These are phyloP conservation scores for Neurospora sp. DNA, from an alignment of 495 filamentous ascomycete species.

Conservation along the genomic window DNA sequence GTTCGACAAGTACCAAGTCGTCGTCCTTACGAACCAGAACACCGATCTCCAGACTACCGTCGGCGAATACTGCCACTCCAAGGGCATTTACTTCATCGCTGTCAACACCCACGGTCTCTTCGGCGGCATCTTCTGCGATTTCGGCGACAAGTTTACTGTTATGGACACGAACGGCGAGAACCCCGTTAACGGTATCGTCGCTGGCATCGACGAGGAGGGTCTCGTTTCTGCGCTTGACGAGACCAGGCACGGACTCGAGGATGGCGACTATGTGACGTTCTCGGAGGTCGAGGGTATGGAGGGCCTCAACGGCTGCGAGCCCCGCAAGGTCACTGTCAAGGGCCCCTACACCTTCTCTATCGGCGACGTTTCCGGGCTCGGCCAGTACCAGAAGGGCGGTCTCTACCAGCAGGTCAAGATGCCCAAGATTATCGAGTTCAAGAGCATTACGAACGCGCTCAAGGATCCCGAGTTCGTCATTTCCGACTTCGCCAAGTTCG, in stretches of 20 bases:
- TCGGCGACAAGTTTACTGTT: slow-evolving; percentile 83
- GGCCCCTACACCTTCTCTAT: slow-evolving; percentile 96
- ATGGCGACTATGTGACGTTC: slow-evolving; percentile 95
- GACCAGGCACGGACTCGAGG: slow-evolving; percentile 87
- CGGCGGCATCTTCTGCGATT: slow-evolving; percentile 94
- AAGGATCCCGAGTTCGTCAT: slow-evolving; percentile 82
- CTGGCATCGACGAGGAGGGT: slow-evolving; percentile 77
- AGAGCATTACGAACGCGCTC: slow-evolving; percentile 61
- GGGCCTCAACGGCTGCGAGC: slow-evolving; percentile 67
- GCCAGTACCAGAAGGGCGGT: slow-evolving; percentile 77
- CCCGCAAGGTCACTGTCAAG: slow-evolving; percentile 85
- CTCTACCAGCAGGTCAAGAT: slow-evolving; percentile 94
- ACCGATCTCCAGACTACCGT: slow-evolving; percentile 70
- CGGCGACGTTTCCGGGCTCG: slow-evolving; percentile 80
- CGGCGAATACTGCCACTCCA: slow-evolving; percentile 85
- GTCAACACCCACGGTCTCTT: slow-evolving; percentile 89
- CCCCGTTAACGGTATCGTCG: slow-evolving; percentile 79
- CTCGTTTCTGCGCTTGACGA: slow-evolving; percentile 93
- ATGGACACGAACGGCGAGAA: slow-evolving; percentile 88
- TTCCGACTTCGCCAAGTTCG: slow-evolving; percentile 96
- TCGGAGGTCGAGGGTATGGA: slow-evolving; percentile 92
- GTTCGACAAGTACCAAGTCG: slow-evolving; percentile 79
- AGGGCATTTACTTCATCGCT: slow-evolving; percentile 81
- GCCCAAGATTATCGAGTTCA: slow-evolving; percentile 90
- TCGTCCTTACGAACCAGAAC: slow-evolving; percentile 80